A percentile compares a stretch with the other conserved stretches of the same genome.
Evolutionary conservation across 139 green algal species (phyloP).

Genomic region (Yamagishiella unicocca): DNA sequence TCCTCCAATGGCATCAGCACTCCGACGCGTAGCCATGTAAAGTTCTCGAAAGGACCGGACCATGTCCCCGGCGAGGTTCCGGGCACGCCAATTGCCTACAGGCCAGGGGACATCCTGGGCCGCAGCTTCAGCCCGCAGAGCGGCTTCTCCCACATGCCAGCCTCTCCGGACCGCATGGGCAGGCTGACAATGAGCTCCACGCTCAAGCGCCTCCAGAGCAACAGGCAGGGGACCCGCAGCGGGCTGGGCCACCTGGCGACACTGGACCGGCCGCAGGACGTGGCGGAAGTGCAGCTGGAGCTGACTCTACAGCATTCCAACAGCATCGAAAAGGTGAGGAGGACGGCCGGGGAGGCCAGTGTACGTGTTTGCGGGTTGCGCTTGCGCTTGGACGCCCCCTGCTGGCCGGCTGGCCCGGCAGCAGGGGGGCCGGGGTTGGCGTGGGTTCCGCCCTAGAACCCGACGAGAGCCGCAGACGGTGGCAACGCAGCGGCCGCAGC

Average conservation of each 20-base stretch:
- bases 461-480: too few relatives aligned
- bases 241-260: not conserved
- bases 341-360: too few relatives aligned
- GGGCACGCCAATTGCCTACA: not conserved
- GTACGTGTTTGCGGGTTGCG: too few relatives aligned
- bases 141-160: too few relatives aligned
- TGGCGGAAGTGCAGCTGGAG: constrained; percentile 5
- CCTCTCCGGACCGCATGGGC: too few relatives aligned
- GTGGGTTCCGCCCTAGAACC: too few relatives aligned
- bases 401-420: too few relatives aligned
- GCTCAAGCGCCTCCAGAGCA: not conserved
- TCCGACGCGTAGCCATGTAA: not conserved
- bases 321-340: constrained; percentile 23
- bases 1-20: not conserved
- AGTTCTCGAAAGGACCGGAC: not conserved
- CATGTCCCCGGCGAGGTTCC: not conserved
- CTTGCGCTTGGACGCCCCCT: too few relatives aligned
- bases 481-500: too few relatives aligned
- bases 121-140: not conserved
- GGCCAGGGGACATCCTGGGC: not conserved
- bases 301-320: constrained; percentile 31
- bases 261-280: not conserved
- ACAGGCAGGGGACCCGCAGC: not conserved
- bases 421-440: too few relatives aligned
- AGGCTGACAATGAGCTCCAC: too few relatives aligned